Base-by-base conservation (phyloP, 371 early-diverging fungal species). In the Scutellospora calospora region DNA sequence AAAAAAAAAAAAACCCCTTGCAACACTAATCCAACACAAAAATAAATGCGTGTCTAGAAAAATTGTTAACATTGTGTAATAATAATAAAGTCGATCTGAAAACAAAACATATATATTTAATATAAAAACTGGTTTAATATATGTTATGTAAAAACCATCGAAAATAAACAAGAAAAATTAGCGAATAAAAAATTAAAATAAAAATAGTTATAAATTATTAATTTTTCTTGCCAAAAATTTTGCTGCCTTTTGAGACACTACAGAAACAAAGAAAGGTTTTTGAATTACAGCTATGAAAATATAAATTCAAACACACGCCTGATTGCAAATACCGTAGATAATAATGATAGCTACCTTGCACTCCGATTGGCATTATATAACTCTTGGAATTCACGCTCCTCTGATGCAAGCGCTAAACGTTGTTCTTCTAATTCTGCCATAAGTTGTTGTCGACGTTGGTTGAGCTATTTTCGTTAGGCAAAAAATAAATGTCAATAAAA, bases 361-460 rank as follows among this genome's bases (percentile, higher is more conserved):
- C 16, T 71, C 9, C 68, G 52, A 55, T 68, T 63, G 57, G 79
- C 72, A 31, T 59, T 79, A 27, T 80, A 77, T 22, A 82, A 45
- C 12, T 72, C 80, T 31, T 83, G 81, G 51, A 83, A 71, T 66
- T 83, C 84, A 25, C 82, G 82, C 45, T 82, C 82, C 38, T 83
- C 84, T 3, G 77, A 59, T 59, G 82, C 80, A 20, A 83, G 52
- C 41, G 72, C 59, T n/a, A 73, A 73, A 57, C 82, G 80, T 66
- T 83, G 79, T 31, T 69, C 81, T 77, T 83, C 84, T 54, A 82
- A 69, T 59, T 83, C 84, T 22, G 82, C 80, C 84, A 83, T 82
- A 16, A 83, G 60, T 66, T 81, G 78, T 45, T 80, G 80, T 52
- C 82, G 27, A 27, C 78, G 76, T 65, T 76, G 72, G 63, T 83